These are phyloP conservation scores for Diaporthe australafricana DNA, from an alignment of 2,329 filamentous ascomycete species.

Conservation along the genomic window DNA sequence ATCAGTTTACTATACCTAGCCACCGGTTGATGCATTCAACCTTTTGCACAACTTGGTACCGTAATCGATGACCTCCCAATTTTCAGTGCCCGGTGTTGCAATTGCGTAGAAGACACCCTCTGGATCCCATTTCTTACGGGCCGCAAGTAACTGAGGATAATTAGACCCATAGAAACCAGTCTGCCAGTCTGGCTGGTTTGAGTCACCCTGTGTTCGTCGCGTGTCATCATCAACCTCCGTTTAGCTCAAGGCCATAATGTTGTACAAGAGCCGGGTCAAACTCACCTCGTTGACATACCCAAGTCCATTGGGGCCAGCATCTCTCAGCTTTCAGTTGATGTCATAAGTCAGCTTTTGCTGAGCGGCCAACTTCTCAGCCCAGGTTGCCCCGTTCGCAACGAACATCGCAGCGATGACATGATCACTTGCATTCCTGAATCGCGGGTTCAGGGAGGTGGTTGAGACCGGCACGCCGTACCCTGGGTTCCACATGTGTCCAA, in stretches of 20 bases:
- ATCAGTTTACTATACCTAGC: not conserved
- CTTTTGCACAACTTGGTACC: conserved; percentile 43
- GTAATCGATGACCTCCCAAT: conserved; percentile 47
- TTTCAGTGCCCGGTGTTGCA: conserved; percentile 43
- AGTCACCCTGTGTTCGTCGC: conserved; percentile 44
- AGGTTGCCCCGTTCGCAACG: conserved; percentile 51
- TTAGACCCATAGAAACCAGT: conserved; percentile 16
- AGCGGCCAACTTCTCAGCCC: conserved; percentile 54
- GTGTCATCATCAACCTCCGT: not conserved
- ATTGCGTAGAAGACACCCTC: conserved; percentile 40
- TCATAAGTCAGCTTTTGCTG: conserved; percentile 54
- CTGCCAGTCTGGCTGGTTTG: conserved; percentile 41
- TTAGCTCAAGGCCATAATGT: not conserved
- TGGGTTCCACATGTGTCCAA: conserved; percentile 53
- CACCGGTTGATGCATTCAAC: not conserved
- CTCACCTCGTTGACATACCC: conserved; percentile 59
- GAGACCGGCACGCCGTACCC: conserved; percentile 50
- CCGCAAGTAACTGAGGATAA: conserved; percentile 38
- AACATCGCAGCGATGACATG: conserved; percentile 50
- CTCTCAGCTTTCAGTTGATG: conserved; percentile 50
- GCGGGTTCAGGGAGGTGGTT: conserved; percentile 54
- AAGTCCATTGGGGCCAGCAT: conserved; percentile 51
- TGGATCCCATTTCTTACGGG: conserved; percentile 46
- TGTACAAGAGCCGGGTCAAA: too few relatives aligned
- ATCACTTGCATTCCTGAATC: conserved; percentile 49